Base-by-base conservation (phyloP, 352 stramenopile genomes). In the Aphanomyces stellatus region DNA sequence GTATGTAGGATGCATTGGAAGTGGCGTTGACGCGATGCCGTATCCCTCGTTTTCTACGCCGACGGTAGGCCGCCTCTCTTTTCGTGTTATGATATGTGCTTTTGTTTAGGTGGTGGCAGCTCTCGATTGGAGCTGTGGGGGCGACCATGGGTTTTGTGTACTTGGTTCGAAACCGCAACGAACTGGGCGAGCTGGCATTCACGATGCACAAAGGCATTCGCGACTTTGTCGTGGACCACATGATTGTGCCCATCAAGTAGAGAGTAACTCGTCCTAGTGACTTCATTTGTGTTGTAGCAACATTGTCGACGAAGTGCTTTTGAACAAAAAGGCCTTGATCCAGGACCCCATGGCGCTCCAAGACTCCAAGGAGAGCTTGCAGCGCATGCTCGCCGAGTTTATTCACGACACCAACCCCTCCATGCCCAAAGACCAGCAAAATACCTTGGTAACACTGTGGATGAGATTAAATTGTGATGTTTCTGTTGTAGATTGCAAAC, bases 251-350 rank as follows among this genome's bases (percentile, higher is more conserved):
- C 8, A 19, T 64, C 33, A 64, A 27, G 55, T 64, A 33, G 2
- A 28, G 19, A 8, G 13, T 53, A 6, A 6, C 22, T 51, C 10
- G n/a, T 8, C 13, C 5, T 24, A 51, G 10, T 8, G 5, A 51
- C 22, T 24, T 51, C 11, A 8, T 61, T 24, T 67, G 51, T 5
- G 49, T 41, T 19, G 1, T 65, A 87, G 79, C 57, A 83, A 83
- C 3, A 93, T 93, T 59, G 80, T 91, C 8, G 74, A 63, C 28
- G 85, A 93, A 65, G 75, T 93, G 27, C 72, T 93, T n/a, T 57
- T 93, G 48, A 93, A 91, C 71, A 79, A 91, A 59, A 93, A 91
- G 69, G 75, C 80, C 11, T 80, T 87, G 70, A 93, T 93, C 43
- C 85, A 93, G 63, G 85, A 93, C 61, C 77, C 81, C 0, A 76